Percentiles rank a stretch among this genome's conserved stretches.
These are phyloP conservation scores for Neolentinus lepideus DNA, from an alignment of 1,284 basidiomycete genomes.

Conservation along the genomic window DNA sequence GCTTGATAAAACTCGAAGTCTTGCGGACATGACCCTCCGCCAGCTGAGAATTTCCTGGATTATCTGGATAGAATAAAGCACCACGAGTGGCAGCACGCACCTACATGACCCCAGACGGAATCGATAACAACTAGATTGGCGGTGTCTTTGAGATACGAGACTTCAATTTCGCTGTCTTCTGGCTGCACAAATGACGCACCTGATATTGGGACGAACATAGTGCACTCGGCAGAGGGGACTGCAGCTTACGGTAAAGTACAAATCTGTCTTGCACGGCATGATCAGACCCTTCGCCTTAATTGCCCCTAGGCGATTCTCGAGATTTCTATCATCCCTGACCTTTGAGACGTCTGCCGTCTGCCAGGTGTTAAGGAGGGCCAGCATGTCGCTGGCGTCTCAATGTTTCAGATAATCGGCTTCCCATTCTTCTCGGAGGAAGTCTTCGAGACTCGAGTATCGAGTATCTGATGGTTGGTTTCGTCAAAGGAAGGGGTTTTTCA, in stretches of 20 bases:
- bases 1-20: conserved; percentile 30
- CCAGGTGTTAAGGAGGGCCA: conserved; percentile 31
- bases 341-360: conserved; percentile 30
- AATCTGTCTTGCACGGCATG: conserved; percentile 6
- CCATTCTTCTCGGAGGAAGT: conserved; percentile 27
- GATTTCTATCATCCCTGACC: conserved; percentile 17
- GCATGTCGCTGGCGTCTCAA: conserved; percentile 35
- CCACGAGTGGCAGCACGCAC: conserved; percentile 25
- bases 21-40: conserved; percentile 29
- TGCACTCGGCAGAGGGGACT: neutral
- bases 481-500: neutral
- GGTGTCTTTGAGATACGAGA: conserved; percentile 31
- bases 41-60: conserved; percentile 22
- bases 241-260: conserved; percentile 17
- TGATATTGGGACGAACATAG: neutral
- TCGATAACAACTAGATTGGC: conserved; percentile 42
- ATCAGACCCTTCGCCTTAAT: conserved; percentile 26
- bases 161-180: conserved; percentile 47
- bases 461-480: neutral
- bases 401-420: conserved; percentile 23
- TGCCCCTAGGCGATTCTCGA: conserved; percentile 21
- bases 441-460: conserved; percentile 21
- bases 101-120: conserved; percentile 53
- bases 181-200: conserved; percentile 26
- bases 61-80: neutral